Evolutionary conservation across 2,329 filamentous ascomycete species (phyloP), one percentile per base, ranked within the genome.

Genomic region (Botrytis fragariae): DNA sequence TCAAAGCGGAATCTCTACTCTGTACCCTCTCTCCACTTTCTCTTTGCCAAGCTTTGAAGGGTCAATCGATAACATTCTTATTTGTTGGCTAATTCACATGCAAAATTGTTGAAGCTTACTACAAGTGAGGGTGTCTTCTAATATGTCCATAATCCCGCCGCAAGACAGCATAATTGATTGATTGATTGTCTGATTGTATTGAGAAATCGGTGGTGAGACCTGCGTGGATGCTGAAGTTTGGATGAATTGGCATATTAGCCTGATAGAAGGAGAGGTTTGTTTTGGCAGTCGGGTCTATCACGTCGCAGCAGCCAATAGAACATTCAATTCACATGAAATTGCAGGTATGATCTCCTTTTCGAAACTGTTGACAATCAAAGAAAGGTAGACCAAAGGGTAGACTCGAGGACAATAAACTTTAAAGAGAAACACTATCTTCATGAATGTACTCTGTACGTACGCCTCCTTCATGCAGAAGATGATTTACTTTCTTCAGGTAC

Each of bases 1-100:
- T 68, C 64, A 69, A 69, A 69, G 64, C 45, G 64, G 65, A 57
- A 69, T 10, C 25, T 65, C 42, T 44, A 45, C 39, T 37, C 35
- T 62, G 25, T 16, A n/a, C 37, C 4, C 37, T 51, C 63, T 67
- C 29, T 51, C 61, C 39, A 65, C 63, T 65, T 48, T 48, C 42
- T 37, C 8, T 48, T 25, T 22, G 64, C 64, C 35, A 68, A 54
- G 64, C 45, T 67, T 67, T 51, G 64, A 39, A 67, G 35, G 64
- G 45, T 54, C 35, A 54, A 54, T 54, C 45, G 35, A 67, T 67
- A 54, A 39, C 64, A 20, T 39, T 51, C 32, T 18, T 22, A 29
- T 22, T 45, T 39, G 22, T 14, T 54, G 45, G 35, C 25, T n/a
- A 22, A 39, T n/a, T 67, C 63, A 35, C 35, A 54, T 22, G 45